phyloP scores from a whole-genome alignment of 139 green algal genomes.

The Closterium sp. region DNA sequence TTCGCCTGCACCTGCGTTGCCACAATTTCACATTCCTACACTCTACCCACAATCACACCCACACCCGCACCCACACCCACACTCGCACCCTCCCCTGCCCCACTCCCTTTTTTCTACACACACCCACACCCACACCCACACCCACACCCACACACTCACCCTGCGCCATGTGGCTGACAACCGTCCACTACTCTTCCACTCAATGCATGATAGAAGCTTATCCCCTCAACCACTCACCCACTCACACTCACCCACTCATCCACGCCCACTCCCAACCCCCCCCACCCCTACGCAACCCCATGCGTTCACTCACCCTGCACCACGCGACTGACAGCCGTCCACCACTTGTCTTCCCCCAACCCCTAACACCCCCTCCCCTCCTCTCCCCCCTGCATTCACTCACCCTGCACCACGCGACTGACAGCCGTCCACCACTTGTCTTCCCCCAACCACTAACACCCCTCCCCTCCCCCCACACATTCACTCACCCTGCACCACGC shows the following conservation, averaged over 20 bases:
- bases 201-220: no score
- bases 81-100: background rate
- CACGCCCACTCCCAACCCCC: background rate
- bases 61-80: background rate
- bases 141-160: background rate
- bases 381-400: background rate
- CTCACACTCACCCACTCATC: background rate
- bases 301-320: constrained; percentile 11
- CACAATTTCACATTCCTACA: background rate
- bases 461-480: background rate
- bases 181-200: background rate
- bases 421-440: no score
- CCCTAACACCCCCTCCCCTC: background rate
- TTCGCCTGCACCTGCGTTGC: background rate
- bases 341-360: constrained; percentile 32
- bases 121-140: background rate
- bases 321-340: constrained; percentile 24
- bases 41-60: background rate
- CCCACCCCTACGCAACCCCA: background rate
- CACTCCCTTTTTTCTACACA: background rate
- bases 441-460: no score
- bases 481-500: constrained; percentile 27
- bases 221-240: background rate
- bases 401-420: no score
- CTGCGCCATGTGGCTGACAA: background rate